These are phyloP conservation scores for Sporothrix dimorphospora DNA, from an alignment of 2,329 filamentous ascomycete genomes.

Conservation along the genomic window DNA sequence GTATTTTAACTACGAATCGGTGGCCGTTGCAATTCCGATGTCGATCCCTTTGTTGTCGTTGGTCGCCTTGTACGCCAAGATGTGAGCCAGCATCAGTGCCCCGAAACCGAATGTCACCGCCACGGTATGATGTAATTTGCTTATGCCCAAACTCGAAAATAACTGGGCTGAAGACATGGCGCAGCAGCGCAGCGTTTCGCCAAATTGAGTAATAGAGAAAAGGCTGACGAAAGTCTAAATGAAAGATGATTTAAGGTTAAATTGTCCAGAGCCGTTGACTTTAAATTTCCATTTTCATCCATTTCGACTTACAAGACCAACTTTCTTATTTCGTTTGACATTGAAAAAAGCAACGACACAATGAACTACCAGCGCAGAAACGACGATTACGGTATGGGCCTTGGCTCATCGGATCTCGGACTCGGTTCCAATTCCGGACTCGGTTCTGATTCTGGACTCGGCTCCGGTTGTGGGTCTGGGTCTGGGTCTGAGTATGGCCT, in stretches of 20 bases:
- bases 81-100: not conserved
- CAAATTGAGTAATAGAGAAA: not conserved
- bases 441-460: not conserved
- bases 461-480: not conserved
- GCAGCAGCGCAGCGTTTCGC: constrained; percentile 5
- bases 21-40: not conserved
- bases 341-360: not conserved
- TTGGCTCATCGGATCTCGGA: not conserved
- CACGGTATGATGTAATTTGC: not conserved
- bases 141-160: not conserved
- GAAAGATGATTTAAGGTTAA: not conserved
- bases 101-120: not conserved
- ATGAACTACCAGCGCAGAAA: not conserved
- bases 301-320: not conserved
- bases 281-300: not conserved
- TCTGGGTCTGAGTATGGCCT: not conserved
- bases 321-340: not conserved
- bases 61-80: not conserved
- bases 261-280: not conserved
- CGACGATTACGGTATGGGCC: not conserved
- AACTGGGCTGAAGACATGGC: not conserved
- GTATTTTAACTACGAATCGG: not conserved
- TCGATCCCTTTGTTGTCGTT: constrained; percentile 13
- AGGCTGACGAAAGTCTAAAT: not conserved
- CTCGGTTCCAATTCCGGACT: not conserved